Percentiles rank a stretch among this genome's conserved stretches.
phyloP scores from a whole-genome alignment of 352 stramenopile species.

The Thraustochytrium striatum region DNA sequence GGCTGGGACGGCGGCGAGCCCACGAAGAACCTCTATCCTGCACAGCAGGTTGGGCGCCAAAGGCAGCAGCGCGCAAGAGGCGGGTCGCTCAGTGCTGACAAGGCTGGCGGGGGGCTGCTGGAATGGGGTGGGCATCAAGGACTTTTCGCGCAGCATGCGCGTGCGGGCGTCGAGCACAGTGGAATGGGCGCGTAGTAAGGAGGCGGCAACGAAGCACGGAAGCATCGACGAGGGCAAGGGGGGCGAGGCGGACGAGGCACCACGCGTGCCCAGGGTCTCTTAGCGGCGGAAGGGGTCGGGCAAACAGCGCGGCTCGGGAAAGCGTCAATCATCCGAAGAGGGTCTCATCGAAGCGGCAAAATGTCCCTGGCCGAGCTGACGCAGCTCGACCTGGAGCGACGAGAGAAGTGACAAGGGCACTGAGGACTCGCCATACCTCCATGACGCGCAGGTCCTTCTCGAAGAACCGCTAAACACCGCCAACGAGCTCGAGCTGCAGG shows the following conservation, averaged over 20 bases:
- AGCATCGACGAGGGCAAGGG: neutral
- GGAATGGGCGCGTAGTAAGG: too few relatives aligned
- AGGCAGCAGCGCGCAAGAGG: too few relatives aligned
- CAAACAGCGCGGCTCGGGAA: neutral
- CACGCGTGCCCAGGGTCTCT: neutral
- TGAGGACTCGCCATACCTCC: constrained; percentile 19
- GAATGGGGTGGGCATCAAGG: too few relatives aligned
- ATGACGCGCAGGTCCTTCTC: constrained; percentile 2
- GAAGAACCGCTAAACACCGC: neutral
- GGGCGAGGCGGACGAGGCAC: neutral
- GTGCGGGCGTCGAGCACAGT: too few relatives aligned
- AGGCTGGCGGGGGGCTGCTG: too few relatives aligned
- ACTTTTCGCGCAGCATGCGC: too few relatives aligned
- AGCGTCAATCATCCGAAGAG: neutral
- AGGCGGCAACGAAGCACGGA: neutral
- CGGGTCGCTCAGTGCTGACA: too few relatives aligned
- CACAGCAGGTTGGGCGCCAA: neutral
- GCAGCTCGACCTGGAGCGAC: neutral
- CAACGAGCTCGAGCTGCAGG: neutral
- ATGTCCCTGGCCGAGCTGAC: neutral
- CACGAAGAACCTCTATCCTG: neutral
- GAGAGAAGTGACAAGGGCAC: constrained; percentile 32
- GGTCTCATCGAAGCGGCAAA: neutral
- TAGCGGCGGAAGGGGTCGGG: neutral
- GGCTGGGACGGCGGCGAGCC: neutral